These are phyloP conservation scores for Protostelium mycophagum DNA, from an alignment of 78 protist species.

Conservation along the genomic window DNA sequence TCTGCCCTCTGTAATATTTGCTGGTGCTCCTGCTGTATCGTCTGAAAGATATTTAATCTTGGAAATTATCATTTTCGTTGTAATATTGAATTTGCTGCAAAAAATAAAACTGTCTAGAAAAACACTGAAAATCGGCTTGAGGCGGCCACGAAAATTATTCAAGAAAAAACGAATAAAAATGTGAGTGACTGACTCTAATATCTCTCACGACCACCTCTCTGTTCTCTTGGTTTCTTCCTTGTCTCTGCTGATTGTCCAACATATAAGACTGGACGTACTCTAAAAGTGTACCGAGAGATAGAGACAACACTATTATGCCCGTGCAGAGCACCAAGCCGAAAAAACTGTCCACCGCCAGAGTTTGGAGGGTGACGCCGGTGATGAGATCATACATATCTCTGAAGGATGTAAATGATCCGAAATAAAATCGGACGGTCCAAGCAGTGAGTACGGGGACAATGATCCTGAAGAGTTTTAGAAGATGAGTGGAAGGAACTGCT, in stretches of 20 bases:
- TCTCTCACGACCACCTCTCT: too few relatives aligned
- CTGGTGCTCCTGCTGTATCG: too few relatives aligned
- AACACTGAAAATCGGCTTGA: too few relatives aligned
- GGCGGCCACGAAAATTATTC: too few relatives aligned
- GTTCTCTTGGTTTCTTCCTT: neutral
- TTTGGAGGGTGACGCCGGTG: neutral
- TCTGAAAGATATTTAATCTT: too few relatives aligned
- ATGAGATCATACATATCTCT: neutral
- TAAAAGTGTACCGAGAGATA: neutral
- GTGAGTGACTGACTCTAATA: too few relatives aligned
- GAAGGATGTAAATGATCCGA: neutral
- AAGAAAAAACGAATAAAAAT: too few relatives aligned
- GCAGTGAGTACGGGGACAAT: neutral
- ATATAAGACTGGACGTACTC: neutral
- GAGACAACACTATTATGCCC: neutral
- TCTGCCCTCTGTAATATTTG: neutral
- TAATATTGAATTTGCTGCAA: too few relatives aligned
- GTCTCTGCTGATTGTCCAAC: neutral
- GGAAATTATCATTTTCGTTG: too few relatives aligned
- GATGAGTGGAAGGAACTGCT: neutral
- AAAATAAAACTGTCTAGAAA: too few relatives aligned
- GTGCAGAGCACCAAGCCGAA: neutral
- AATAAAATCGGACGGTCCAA: neutral
- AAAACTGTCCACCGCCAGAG: neutral
- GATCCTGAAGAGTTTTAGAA: neutral